A percentile compares a stretch with the other conserved stretches of the same genome.
These are phyloP conservation scores for Oehlia diaphana DNA, from an alignment of 192 early-diverging fungal genomes.

Conservation along the genomic window DNA sequence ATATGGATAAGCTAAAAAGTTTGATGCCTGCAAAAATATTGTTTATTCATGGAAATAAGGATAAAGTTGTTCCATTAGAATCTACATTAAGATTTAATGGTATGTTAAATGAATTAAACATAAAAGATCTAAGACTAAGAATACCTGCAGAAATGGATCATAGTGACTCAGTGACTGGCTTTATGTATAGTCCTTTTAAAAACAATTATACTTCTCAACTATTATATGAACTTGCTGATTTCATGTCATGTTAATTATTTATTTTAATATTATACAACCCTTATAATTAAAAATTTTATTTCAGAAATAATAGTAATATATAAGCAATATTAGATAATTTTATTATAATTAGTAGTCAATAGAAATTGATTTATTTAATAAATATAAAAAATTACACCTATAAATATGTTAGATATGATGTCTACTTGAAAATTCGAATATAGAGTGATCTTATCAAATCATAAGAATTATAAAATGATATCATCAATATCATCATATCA, in stretches of 20 bases:
- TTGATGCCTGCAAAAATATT: slow-evolving; percentile 39
- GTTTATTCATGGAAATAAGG: slow-evolving; percentile 42
- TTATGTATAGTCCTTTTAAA: slow-evolving; percentile 17
- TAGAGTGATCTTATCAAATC: too few species aligned
- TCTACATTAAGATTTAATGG: slow-evolving; percentile 34
- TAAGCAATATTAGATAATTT: too few species aligned
- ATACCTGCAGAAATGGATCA: slow-evolving; percentile 37
- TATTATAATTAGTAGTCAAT: too few species aligned
- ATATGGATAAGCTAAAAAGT: slow-evolving; percentile 29
- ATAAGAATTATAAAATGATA: too few species aligned
- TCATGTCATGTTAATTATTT: slow-evolving; percentile 3
- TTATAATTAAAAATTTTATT: too few species aligned
- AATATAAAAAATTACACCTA: too few species aligned
- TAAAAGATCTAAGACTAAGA: slow-evolving; percentile 31
- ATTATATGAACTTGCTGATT: background rate
- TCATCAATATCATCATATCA: too few species aligned
- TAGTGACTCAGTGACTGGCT: slow-evolving; percentile 36
- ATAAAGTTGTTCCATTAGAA: slow-evolving; percentile 34
- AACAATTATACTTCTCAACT: slow-evolving; percentile 13
- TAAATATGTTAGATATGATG: too few species aligned
- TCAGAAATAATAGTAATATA: too few species aligned
- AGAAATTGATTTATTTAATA: too few species aligned
- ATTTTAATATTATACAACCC: too few species aligned
- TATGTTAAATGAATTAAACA: slow-evolving; percentile 37
- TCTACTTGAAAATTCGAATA: too few species aligned